Evolutionary conservation across 2,329 filamentous ascomycete genomes (phyloP), one percentile per base, ranked within the genome.

Genomic region (Aspergillus transmontanensis): DNA sequence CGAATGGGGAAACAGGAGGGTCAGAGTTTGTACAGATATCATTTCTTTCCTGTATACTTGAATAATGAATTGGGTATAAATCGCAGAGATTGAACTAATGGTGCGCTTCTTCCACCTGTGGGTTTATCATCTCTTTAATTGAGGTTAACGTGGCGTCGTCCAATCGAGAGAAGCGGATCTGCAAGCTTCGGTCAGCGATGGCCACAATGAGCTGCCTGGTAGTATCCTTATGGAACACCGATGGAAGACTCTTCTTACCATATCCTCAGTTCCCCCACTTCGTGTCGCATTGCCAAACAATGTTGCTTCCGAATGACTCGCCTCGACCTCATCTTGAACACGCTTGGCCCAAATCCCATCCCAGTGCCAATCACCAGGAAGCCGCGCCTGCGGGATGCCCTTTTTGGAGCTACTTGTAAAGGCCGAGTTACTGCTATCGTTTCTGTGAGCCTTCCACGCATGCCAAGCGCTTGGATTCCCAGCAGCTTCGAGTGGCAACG

Each of bases 271-370:
- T 19, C 79, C 80, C 51, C 72, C 80, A 48, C 72, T 79, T 34
- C 81, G 79, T 50, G 84, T 83, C 6, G 82, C 81, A 63, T 84
- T 84, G 6, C 93, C 92, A 79, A 89, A 98, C 28, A 98, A 79
- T 5, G 92, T 89, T 1, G 88, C 82, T 69, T 98, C 94, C 1
- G 92, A 91, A 57, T 93, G 80, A 72, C 93, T 96, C 11, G 86
- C 84, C 57, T 89, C 86, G 50, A 97, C 87, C 21, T 90, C 90
- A 76, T 90, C 91, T 77, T 87, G 89, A 1, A 97, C 94, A 60
- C 94, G 86, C 67, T 94, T 90, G 75, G 96, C 92, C 94, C 94
- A 99, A 0, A 98, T 94, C 0, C 94, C 94, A 72, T 97, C 93
- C 94, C 94, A 98, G 74, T 96, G 96, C 94, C 94, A 98, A 71